A percentile compares a stretch with the other conserved stretches of the same genome.
These are phyloP conservation scores for Firmiana major DNA, from an alignment of 345 rosid genomes.

Conservation along the genomic window DNA sequence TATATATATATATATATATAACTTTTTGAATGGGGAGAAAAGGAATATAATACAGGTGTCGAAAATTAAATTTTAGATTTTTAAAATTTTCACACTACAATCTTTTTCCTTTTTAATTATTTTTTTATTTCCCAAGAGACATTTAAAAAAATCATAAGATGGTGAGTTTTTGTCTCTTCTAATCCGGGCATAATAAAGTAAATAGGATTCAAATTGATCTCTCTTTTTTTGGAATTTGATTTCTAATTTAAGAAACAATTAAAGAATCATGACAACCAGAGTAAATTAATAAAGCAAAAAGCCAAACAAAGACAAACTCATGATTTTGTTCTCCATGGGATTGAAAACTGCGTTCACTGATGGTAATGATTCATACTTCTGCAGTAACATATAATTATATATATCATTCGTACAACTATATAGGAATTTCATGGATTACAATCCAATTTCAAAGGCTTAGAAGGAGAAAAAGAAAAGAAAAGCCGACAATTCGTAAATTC, in stretches of 20 bases:
- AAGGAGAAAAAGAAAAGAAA: background rate
- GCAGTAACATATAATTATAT: background rate
- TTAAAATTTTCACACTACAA: too few relatives aligned
- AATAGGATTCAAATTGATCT: too few relatives aligned
- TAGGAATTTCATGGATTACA: background rate
- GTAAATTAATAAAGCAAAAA: background rate
- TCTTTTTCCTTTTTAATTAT: too few relatives aligned
- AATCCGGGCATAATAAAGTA: too few relatives aligned
- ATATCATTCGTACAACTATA: too few relatives aligned
- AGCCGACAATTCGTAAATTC: background rate
- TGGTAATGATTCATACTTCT: background rate
- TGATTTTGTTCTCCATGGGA: background rate
- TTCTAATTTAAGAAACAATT: background rate
- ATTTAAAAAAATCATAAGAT: too few relatives aligned
- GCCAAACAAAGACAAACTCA: background rate
- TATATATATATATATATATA: too few relatives aligned
- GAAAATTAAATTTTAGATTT: too few relatives aligned
- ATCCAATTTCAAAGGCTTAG: background rate
- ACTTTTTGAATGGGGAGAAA: too few relatives aligned
- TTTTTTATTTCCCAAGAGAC: too few relatives aligned
- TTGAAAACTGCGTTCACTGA: background rate
- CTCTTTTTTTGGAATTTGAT: background rate
- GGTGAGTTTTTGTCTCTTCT: too few relatives aligned
- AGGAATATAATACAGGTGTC: too few relatives aligned
- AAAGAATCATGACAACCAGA: background rate